phyloP scores from a whole-genome alignment of 345 rosid species.

The Bruguiera parviflora region DNA sequence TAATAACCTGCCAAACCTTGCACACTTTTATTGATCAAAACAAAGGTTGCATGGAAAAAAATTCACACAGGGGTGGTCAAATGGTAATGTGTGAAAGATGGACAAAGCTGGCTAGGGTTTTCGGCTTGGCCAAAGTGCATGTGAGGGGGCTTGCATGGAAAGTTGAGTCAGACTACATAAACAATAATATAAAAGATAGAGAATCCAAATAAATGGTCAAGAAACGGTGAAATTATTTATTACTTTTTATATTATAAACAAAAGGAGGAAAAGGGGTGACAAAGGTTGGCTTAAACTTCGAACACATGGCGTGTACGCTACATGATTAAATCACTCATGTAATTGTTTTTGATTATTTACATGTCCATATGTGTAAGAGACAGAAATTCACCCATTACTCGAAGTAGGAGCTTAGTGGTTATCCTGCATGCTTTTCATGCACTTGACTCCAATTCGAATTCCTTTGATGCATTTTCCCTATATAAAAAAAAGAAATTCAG shows the following conservation, averaged over 20 bases:
- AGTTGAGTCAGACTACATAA: constrained; percentile 38
- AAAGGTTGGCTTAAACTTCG: constrained; percentile 46
- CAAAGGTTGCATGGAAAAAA: constrained; percentile 25
- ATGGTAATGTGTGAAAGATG: constrained; percentile 28
- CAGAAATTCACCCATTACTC: constrained; percentile 31
- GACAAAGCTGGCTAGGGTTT: constrained; percentile 38
- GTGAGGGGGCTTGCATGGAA: constrained; percentile 68
- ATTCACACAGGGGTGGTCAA: constrained; percentile 26
- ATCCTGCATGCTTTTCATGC: too few relatives aligned
- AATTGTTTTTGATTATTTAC: too few relatives aligned
- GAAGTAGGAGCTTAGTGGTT: too few relatives aligned
- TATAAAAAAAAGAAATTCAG: too few relatives aligned
- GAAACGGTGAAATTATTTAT: constrained; percentile 53
- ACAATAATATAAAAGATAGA: constrained; percentile 22
- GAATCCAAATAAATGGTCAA: constrained; percentile 56
- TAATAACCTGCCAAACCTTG: neutral
- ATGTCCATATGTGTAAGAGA: neutral
- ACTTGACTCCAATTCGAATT: too few relatives aligned
- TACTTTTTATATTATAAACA: constrained; percentile 26
- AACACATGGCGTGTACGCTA: constrained; percentile 8
- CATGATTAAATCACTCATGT: too few relatives aligned
- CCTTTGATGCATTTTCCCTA: too few relatives aligned
- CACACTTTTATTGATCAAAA: neutral
- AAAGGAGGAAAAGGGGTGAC: constrained; percentile 23
- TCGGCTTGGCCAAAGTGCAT: constrained; percentile 44